Evolutionary conservation across 2,329 filamentous ascomycete genomes (phyloP), one percentile per base, ranked within the genome.

Genomic region (Colletotrichum theobromicola): DNA sequence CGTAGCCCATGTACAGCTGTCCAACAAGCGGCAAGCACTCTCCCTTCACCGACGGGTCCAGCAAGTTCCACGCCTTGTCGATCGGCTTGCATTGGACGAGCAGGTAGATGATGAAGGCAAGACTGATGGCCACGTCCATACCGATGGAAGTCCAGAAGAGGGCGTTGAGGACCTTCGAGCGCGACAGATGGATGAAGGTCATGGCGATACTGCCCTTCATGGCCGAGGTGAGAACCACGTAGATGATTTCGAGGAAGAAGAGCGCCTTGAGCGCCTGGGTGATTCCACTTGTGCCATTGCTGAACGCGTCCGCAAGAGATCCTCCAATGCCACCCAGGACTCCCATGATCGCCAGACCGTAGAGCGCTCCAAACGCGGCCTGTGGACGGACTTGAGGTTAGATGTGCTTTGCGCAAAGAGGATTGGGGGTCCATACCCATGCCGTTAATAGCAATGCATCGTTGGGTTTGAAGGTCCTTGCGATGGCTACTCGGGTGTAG

Each of bases 201-300:
- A 73, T 46, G 4, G 71, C 71, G n/a, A 73, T 73, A 16, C 71
- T 73, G 8, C 67, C 71, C 55, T 73, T 73, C 71, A 73, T 73
- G 21, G 71, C 71, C 2, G 71, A 73, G 18, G 71, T 73, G 28
- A 73, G 71, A 5, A 73, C 71, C 2, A 73, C 71, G 16, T 73
- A 73, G 5, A 73, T 73, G 21, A 73, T 73, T 32, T 73, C 71
- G 9, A 73, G 35, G 37, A 73, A 73, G 30, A 73, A 73, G 3
- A 73, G 26, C 4, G 30, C 67, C 34, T 73, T 73, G 28, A 73
- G 71, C 3, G 35, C 42, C 12, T 50, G 21, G 2, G 5, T 32
- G 4, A 50, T 50, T 9, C 42, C 42, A 50, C 37, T 12, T 7
- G 70, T 32, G 8, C 71, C 71, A 16, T 46, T 13, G n/a, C 70